Base-by-base conservation (phyloP, 371 early-diverging fungal species). In the Mucor racemosus region DNA sequence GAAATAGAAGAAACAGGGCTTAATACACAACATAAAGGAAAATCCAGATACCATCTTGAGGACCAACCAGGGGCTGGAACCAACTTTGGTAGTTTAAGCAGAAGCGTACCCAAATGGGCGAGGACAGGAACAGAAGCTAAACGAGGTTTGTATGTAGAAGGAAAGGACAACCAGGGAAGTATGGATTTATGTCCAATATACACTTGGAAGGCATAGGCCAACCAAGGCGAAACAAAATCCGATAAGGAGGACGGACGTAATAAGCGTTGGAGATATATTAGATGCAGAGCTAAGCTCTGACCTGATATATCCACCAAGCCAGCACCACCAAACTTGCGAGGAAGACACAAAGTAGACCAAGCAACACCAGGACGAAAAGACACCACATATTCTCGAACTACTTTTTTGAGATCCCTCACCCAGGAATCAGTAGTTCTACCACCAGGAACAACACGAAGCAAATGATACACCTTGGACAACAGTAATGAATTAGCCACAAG, bases 401-500 rank as follows among this genome's bases (percentile, higher is more conserved):
- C 42, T n/a, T 11, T 42, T 6, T 11, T 42, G 42, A 13, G 42
- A 42, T 3, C 11, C 42, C 0, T 42, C 15, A 42, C 11, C 42
- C 15, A 42, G 0, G 42, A 42, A 3, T 11, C 42, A 42, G 42
- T 42, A 42, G n/a, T n/a, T n/a, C n/a, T n/a, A 10, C n/a, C 42
- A 42, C 42, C 42, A 42, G 42, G 42, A 42, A 42, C 8, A 42
- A 13, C 42, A 13, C 15, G 42, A 0, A 70, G 42, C 2, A 66
- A 5, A 50, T 62, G 66, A 48, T 56, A 70, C 3, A 70, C 7
- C 13, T 13, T 8, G 14, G 58, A 58, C 2, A 65, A 46, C 7
- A 70, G 9, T 4, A 70, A n/a, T 0, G 70, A 70, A 26, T 65
- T 70, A 4, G 66, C 54, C 10, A 70, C 38, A 3, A 58, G n/a